Conservation (phyloP, 2,329 filamentous ascomycete genomes). For the Pezicula rhizophila region DNA sequence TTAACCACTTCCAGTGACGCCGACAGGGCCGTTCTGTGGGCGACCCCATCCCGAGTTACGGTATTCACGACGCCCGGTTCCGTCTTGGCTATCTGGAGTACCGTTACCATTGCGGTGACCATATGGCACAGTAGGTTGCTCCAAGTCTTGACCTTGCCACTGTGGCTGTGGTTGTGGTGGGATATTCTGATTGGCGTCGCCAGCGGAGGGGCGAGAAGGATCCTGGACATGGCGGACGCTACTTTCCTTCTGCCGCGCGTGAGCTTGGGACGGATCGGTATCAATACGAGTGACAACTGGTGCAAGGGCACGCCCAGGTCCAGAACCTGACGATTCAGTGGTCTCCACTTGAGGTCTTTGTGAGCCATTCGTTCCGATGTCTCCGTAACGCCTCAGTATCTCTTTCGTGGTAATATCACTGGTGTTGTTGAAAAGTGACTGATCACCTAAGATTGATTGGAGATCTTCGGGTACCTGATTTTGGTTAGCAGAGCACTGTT, state of each 20-base stretch:
- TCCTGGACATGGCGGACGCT: conserved; percentile 75
- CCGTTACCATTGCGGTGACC: conserved; percentile 18
- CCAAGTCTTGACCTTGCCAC: conserved; percentile 31
- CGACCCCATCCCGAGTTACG: conserved; percentile 28
- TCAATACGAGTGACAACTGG: conserved; percentile 66
- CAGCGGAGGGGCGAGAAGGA: conserved; percentile 36
- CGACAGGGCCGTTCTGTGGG: conserved; percentile 27
- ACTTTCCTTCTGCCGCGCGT: conserved; percentile 73
- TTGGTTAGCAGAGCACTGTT: conserved; percentile 18
- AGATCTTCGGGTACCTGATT: conserved; percentile 86
- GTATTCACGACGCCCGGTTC: conserved; percentile 22
- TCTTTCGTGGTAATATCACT: conserved; percentile 95
- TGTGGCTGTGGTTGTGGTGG: conserved; percentile 42
- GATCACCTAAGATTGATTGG: conserved; percentile 78
- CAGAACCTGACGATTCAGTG: conserved; percentile 44
- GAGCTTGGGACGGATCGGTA: conserved; percentile 69
- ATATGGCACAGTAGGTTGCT: conserved; percentile 19
- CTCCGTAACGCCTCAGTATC: conserved; percentile 87
- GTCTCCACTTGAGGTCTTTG: conserved; percentile 55
- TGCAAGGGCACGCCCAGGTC: conserved; percentile 38
- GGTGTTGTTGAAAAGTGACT: conserved; percentile 70
- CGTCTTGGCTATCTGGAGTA: conserved; percentile 26
- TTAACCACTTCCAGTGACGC: conserved; percentile 26
- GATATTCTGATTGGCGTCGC: conserved; percentile 36
- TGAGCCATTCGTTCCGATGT: conserved; percentile 50